Conservation (phyloP, 2,329 filamentous ascomycete species). For the Fusarium dlaminii region DNA sequence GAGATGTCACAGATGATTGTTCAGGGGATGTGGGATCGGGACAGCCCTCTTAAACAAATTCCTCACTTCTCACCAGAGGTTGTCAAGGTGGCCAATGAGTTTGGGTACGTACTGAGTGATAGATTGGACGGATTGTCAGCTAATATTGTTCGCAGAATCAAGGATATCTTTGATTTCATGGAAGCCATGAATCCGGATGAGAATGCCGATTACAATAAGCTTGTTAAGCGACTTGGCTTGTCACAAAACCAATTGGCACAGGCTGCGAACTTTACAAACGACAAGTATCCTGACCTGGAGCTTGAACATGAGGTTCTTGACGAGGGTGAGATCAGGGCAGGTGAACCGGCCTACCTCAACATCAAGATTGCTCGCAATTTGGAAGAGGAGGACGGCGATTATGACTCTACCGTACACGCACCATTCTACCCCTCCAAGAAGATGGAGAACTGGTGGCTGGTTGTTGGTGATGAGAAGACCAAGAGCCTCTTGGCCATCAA, state of each 20-base stretch:
- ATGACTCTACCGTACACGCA: slow-evolving; percentile 87
- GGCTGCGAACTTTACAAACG: slow-evolving; percentile 94
- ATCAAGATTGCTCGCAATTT: slow-evolving; percentile 87
- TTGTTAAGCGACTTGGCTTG: slow-evolving; percentile 82
- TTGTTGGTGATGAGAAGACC: slow-evolving; percentile 91
- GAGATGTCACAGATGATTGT: slow-evolving; percentile 99
- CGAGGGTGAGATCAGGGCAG: slow-evolving; percentile 79
- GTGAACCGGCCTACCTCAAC: slow-evolving; percentile 82
- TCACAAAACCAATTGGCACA: slow-evolving; percentile 84
- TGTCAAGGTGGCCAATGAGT: slow-evolving; percentile 83
- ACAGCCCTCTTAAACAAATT: slow-evolving; percentile 96
- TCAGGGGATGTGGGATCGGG: slow-evolving; percentile 98
- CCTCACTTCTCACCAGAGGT: slow-evolving; percentile 89
- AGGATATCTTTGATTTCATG: slow-evolving; percentile 98
- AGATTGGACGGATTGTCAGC: slow-evolving; percentile 20
- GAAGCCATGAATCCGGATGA: slow-evolving; percentile 97
- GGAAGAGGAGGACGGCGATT: slow-evolving; percentile 68
- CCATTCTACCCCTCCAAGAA: slow-evolving; percentile 94
- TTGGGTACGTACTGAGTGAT: slow-evolving; percentile 64
- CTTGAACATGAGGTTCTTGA: slow-evolving; percentile 89
- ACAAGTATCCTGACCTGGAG: slow-evolving; percentile 94
- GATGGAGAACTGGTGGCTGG: slow-evolving; percentile 98
- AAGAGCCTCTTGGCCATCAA: slow-evolving; percentile 93
- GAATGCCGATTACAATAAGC: slow-evolving; percentile 80
- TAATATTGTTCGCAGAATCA: slow-evolving; percentile 68